Evolutionary conservation across 2,329 filamentous ascomycete species (phyloP), one percentile per base, ranked within the genome.

Genomic region (Verticillium albo-atrum): DNA sequence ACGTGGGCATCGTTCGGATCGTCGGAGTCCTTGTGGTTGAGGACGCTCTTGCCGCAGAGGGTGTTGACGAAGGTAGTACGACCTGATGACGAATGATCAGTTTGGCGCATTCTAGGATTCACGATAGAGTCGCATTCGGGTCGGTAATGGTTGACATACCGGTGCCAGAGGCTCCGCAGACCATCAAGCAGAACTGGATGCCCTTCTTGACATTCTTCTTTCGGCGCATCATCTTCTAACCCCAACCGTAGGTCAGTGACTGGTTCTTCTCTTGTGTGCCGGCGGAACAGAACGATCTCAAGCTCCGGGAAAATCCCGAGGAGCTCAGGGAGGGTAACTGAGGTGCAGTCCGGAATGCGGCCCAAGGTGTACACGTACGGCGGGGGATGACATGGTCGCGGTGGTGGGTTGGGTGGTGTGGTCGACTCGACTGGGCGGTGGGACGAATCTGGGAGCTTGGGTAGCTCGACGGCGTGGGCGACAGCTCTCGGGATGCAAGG

Each of bases 201-300:
- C 95, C 95, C 87, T 97, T 97, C 90, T 97, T 97, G 82, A 99
- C 94, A 86, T 99, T 98, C 91, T 99, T 99, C 94, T 99, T 99
- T 80, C 92, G 90, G 81, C 95, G 93, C 77, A 97, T 93, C 90
- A 97, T 95, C 79, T 96, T 91, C 88, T 92, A 77, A 53, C 25
- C 51, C 25, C 37, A 47, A 25, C 6, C 37, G 20, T 47, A 23
- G 37, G 37, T 47, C 37, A 47, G 37, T 47, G 25, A 25, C 5
- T n/a, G 37, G 25, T 23, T 23, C 37, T 5, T 7, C 2, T 47
- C n/a, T 10, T 23, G 10, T 20, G 6, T 17, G 35, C 15, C 9
- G 35, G n/a, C n/a, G n/a, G n/a, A n/a, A n/a, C 35, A 17, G 7
- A n/a, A 37, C 17, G 34, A 37, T 17, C 34, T 10, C 9, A 32